These are phyloP conservation scores for Neophaeococcomyces aloes DNA, from an alignment of 2,329 filamentous ascomycete genomes.

Conservation along the genomic window DNA sequence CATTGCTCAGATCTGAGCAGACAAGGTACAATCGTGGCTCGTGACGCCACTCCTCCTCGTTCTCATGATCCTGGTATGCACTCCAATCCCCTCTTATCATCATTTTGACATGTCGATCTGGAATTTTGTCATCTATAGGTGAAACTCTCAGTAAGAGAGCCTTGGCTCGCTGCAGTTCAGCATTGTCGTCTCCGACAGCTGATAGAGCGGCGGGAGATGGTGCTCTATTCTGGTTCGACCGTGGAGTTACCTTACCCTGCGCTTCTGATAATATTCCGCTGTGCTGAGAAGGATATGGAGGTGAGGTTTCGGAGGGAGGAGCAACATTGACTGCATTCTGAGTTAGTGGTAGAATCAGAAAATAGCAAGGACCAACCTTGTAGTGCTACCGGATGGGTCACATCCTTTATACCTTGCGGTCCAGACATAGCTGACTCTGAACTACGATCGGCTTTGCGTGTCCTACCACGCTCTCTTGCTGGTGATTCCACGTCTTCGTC, in stretches of 20 bases:
- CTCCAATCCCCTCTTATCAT: constrained; percentile 81
- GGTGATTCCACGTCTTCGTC: constrained; percentile 41
- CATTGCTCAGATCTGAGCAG: constrained; percentile 88
- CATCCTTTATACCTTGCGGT: not conserved
- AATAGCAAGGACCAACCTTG: not conserved
- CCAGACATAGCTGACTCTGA: too few species aligned
- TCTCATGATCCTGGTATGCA: constrained; percentile 45
- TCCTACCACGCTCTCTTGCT: constrained; percentile 56
- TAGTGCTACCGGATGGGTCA: too few species aligned
- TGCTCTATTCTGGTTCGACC: constrained; percentile 1
- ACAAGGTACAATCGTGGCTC: constrained; percentile 83
- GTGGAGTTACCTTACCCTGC: not conserved
- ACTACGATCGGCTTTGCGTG: constrained; percentile 23
- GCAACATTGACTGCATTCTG: not conserved
- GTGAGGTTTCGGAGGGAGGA: constrained; percentile 25
- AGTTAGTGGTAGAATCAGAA: not conserved
- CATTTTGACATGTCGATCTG: constrained; percentile 74
- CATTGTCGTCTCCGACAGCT: constrained; percentile 24
- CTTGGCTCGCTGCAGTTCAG: constrained; percentile 66
- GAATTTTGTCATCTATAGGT: constrained; percentile 59
- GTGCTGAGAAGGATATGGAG: constrained; percentile 30
- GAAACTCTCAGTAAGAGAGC: constrained; percentile 73
- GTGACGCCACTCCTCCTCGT: constrained; percentile 61
- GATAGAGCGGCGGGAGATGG: constrained; percentile 21
- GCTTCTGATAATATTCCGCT: constrained; percentile 23